phyloP scores from a whole-genome alignment of 345 rosid species.

The Carallia pectinifolia region DNA sequence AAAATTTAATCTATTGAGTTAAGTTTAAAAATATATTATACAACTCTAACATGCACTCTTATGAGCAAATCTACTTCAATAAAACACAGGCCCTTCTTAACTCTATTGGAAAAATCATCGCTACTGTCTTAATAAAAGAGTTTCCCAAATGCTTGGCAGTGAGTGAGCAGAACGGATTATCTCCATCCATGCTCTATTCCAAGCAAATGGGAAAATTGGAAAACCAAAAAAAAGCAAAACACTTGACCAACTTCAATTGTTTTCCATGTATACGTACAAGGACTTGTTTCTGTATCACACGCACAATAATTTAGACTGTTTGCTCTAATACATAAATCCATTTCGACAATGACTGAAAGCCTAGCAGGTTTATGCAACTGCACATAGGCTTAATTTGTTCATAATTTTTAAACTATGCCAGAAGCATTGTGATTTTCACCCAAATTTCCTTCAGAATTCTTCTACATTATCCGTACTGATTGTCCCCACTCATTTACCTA shows the following conservation, averaged over 20 bases:
- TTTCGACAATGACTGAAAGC: slow-evolving; percentile 15
- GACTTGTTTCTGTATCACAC: not conserved
- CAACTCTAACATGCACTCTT: too few species aligned
- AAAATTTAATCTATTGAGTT: too few species aligned
- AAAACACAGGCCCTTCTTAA: too few species aligned
- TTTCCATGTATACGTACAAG: not conserved
- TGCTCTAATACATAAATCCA: not conserved
- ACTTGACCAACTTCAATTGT: slow-evolving; percentile 10
- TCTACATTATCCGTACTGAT: too few species aligned
- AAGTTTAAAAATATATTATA: too few species aligned
- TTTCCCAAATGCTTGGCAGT: not conserved
- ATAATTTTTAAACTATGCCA: not conserved
- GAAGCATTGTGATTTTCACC: slow-evolving; percentile 23
- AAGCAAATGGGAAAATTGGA: slow-evolving; percentile 20
- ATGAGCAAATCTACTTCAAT: too few species aligned
- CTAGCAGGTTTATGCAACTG: not conserved
- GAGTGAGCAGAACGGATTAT: not conserved
- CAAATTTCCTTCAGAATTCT: not conserved
- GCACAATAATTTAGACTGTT: not conserved
- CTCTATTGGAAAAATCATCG: too few species aligned
- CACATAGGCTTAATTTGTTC: not conserved
- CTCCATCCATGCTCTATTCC: slow-evolving; percentile 12
- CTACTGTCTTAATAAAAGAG: not conserved
- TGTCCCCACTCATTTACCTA: too few species aligned
- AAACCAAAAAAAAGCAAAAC: slow-evolving; percentile 9